Percentiles rank a stretch among this genome's conserved stretches.
Evolutionary conservation across 192 early-diverging fungal species (phyloP).

Genomic region (Coemansia sp.): DNA sequence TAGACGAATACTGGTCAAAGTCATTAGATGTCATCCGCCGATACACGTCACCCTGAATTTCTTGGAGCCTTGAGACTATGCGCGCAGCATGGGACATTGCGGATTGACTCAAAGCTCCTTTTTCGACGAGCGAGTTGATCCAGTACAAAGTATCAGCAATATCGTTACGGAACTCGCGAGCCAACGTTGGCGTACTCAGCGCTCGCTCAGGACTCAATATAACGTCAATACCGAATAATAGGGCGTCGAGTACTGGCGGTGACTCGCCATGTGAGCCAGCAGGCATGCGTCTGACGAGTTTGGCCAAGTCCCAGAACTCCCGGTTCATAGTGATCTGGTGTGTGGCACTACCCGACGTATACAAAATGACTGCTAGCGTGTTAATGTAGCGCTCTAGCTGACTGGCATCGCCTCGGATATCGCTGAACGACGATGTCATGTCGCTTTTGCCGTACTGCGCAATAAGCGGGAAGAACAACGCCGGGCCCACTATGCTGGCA

Average conservation of each 20-base stretch:
- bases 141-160: slow-evolving; percentile 30
- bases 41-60: slow-evolving; percentile 35
- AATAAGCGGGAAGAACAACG: slow-evolving; percentile 49
- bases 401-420: slow-evolving; percentile 27
- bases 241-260: slow-evolving; percentile 37
- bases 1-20: slow-evolving; percentile 22
- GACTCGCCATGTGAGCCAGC: slow-evolving; percentile 11
- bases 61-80: slow-evolving; percentile 26
- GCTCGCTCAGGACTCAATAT: slow-evolving; percentile 33
- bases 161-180: slow-evolving; percentile 38
- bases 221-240: slow-evolving; percentile 50
- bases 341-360: slow-evolving; percentile 26
- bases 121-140: slow-evolving; percentile 26
- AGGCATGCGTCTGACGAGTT: slow-evolving; percentile 21
- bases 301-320: slow-evolving; percentile 44
- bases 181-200: slow-evolving; percentile 35
- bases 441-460: slow-evolving; percentile 45
- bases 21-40: slow-evolving; percentile 11
- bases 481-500: slow-evolving; percentile 29
- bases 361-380: slow-evolving; percentile 45
- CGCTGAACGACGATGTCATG: slow-evolving; percentile 19
- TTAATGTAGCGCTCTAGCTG: slow-evolving; percentile 37
- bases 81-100: slow-evolving; percentile 31
- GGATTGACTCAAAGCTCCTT: slow-evolving; percentile 4
- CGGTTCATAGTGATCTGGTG: slow-evolving; percentile 44